Evolutionary conservation across 176 grass and related monocot genomes (phyloP).

Genomic region (Poa annua): DNA sequence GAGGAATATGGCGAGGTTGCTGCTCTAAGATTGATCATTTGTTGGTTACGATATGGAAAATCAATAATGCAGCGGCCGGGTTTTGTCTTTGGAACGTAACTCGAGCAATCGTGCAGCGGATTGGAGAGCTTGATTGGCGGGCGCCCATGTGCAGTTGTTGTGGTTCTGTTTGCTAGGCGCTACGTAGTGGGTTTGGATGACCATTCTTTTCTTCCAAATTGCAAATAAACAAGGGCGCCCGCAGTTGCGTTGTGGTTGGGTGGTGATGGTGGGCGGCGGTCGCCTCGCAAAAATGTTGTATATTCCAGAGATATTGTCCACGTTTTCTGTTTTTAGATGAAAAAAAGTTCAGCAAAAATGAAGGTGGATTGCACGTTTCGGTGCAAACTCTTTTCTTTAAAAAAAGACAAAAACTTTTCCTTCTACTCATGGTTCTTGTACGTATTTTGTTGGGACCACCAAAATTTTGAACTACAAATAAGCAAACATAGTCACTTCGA

Average conservation of each 20-base stretch:
- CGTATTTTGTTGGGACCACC: too few relatives aligned
- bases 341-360: background rate
- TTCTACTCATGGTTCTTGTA: too few relatives aligned
- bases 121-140: conserved; percentile 43
- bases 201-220: conserved; percentile 10
- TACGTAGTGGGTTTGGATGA: conserved; percentile 58
- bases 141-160: conserved; percentile 65
- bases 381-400: background rate
- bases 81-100: background rate
- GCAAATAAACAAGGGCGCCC: conserved; percentile 30
- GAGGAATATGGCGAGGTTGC: background rate
- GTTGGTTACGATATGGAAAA: conserved; percentile 13
- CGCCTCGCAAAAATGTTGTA: background rate
- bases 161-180: conserved; percentile 33
- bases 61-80: conserved; percentile 34
- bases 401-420: too few relatives aligned
- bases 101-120: conserved; percentile 38
- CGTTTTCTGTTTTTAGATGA: background rate
- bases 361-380: background rate
- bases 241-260: conserved; percentile 44
- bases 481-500: too few relatives aligned
- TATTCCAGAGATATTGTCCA: conserved; percentile 31
- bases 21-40: background rate
- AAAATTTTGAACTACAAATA: too few relatives aligned
- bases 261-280: conserved; percentile 33